Base-by-base conservation (phyloP, 257 asterid genomes). In the Solanum peruvianum region DNA sequence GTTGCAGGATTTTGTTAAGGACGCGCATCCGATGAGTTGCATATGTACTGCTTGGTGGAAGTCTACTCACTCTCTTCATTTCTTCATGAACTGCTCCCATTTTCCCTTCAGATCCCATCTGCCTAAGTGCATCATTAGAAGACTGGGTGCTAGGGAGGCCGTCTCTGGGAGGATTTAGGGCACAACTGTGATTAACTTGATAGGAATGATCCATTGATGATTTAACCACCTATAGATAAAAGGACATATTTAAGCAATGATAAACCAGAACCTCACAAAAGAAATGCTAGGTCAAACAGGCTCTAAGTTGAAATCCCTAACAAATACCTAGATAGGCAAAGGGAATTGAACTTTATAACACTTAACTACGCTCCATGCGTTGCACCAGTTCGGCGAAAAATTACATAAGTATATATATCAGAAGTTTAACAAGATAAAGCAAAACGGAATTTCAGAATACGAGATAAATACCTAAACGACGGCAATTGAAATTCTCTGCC, bases 21-120 rank as follows among this genome's bases (percentile, higher is more conserved):
- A 95, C 94, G 1, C 96, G 93, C 86, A 94, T 85, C 41, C 98
- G 98, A 49, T 95, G 98, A 86, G 91, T 86, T 83, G 94, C 98
- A 88, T 93, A 94, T 27, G 87, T 77, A 90, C 98, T 95, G 88
- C 91, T 94, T 13, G 90, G 86, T 12, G 99, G 98, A 29, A 96
- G 92, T 13, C 77, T 87, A 41, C 86, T 92, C 91, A 94, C 64
- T 89, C 91, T 91, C 75, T 85, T 85, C 70, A 95, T 91, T 90
- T 93, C 98, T 90, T 95, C 95, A 18, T 77, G 77, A 60, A 93
- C 89, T 78, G 93, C 91, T 76, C 93, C 92, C 87, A 42, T 87
- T 92, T 92, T 94, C 81, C 93, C 95, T 49, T 90, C 92, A 27
- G 58, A 41, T 8, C 91, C 92, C 89, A 86, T 86, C 85, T 84